Percentiles rank a stretch among this genome's conserved stretches.
Evolutionary conservation across 495 filamentous ascomycete genomes (phyloP).

Genomic region (Tuber aestivum): DNA sequence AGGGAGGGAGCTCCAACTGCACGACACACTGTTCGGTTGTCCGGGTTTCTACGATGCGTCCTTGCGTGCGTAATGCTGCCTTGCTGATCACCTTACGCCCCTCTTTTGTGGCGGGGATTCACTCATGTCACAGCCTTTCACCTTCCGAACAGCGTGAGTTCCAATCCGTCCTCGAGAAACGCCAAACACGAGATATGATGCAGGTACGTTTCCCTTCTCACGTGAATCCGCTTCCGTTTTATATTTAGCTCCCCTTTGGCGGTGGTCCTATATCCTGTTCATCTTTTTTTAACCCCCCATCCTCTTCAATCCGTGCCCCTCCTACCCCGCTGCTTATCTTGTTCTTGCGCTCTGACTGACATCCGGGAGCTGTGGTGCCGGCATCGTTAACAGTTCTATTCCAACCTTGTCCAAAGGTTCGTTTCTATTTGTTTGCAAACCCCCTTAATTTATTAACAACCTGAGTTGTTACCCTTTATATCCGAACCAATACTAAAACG

Average conservation of each 20-base stretch:
- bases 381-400: conserved; percentile 68
- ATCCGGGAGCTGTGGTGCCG: conserved; percentile 17
- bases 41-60: not conserved
- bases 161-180: conserved; percentile 82
- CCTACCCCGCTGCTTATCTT: not conserved
- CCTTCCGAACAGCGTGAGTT: conserved; percentile 84
- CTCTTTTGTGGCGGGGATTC: not conserved
- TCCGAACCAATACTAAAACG: conserved; percentile 14
- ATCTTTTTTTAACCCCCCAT: conserved; percentile 10
- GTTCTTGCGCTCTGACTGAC: conserved; percentile 8
- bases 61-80: not conserved
- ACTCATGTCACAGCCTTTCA: conserved; percentile 56
- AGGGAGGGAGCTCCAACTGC: conserved; percentile 6
- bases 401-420: conserved; percentile 72
- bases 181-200: conserved; percentile 99
- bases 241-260: not conserved
- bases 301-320: not conserved
- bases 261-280: not conserved
- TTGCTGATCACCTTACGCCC: conserved; percentile 8
- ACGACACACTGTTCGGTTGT: not conserved
- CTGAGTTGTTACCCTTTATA: not conserved
- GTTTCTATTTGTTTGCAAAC: conserved; percentile 14
- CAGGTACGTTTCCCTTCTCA: conserved; percentile 55
- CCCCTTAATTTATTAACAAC: not conserved
- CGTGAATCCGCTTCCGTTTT: not conserved